phyloP scores from a whole-genome alignment of 2,329 filamentous ascomycete species.

The Monosporascus sp. region DNA sequence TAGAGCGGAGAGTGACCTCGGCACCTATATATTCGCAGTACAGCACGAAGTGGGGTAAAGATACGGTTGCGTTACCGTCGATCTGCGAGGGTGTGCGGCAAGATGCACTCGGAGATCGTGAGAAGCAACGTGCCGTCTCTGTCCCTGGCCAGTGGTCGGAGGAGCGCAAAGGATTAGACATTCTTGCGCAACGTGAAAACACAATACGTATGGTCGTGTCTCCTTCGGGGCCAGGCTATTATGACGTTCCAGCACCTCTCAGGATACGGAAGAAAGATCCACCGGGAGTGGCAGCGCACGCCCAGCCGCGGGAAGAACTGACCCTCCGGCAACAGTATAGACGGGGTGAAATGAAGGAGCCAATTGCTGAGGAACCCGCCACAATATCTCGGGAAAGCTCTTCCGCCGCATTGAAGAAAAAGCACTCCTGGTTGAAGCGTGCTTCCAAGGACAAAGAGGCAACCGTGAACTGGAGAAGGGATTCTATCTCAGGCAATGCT shows the following conservation, averaged over 20 bases:
- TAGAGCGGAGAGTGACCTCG: conserved; percentile 44
- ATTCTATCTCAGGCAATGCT: conserved; percentile 9
- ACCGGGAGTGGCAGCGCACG: conserved; percentile 8
- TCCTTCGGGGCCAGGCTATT: conserved; percentile 31
- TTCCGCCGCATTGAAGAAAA: conserved; percentile 36
- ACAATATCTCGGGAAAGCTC: conserved; percentile 13
- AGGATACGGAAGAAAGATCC: conserved; percentile 37
- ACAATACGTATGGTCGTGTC: conserved; percentile 54
- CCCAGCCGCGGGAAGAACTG: conserved; percentile 8
- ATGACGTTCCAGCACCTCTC: conserved; percentile 33
- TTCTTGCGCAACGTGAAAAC: conserved; percentile 41
- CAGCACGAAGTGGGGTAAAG: conserved; percentile 29
- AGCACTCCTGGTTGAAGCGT: conserved; percentile 48
- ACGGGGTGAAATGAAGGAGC: conserved; percentile 12
- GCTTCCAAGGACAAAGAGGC: conserved; percentile 34
- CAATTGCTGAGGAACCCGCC: conserved; percentile 12
- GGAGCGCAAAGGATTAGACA: conserved; percentile 37
- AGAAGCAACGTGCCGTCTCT: conserved; percentile 42
- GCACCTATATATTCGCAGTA: conserved; percentile 44
- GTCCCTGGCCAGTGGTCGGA: conserved; percentile 29
- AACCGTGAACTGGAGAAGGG: conserved; percentile 7
- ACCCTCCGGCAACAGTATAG: conserved; percentile 23
- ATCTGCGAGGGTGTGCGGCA: conserved; percentile 38
- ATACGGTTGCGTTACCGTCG: conserved; percentile 39
- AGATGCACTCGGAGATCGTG: conserved; percentile 12